A percentile compares a stretch with the other conserved stretches of the same genome.
Evolutionary conservation across 1,139 yeast genomes (phyloP).

Genomic region (Ogataea hybrid): DNA sequence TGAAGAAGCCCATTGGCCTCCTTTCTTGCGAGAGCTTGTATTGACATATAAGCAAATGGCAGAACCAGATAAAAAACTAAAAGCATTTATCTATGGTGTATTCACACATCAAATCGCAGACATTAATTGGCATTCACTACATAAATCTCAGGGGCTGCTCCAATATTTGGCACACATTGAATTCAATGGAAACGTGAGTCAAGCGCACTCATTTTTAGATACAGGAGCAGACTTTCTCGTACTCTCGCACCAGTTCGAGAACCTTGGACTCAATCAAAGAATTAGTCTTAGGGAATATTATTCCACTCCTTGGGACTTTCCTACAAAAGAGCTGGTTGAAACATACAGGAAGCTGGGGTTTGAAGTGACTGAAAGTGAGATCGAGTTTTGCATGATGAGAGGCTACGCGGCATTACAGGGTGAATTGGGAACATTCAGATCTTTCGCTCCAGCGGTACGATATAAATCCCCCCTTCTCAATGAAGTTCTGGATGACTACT

Average conservation of each 20-base stretch:
- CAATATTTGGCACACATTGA: slow-evolving; percentile 43
- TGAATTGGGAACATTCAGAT: slow-evolving; percentile 32
- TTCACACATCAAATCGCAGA: slow-evolving; percentile 59
- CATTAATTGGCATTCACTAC: slow-evolving; percentile 61
- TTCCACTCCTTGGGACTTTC: slow-evolving; percentile 43
- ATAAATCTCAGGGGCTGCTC: slow-evolving; percentile 48
- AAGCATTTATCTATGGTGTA: slow-evolving; percentile 52
- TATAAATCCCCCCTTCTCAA: slow-evolving; percentile 42
- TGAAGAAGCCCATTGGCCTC: slow-evolving; percentile 66
- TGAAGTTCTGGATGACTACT: slow-evolving; percentile 43
- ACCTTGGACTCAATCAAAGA: slow-evolving; percentile 24
- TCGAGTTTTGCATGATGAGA: slow-evolving; percentile 46
- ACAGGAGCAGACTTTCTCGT: slow-evolving; percentile 57
- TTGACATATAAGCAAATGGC: slow-evolving; percentile 35
- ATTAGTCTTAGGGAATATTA: slow-evolving; percentile 28
- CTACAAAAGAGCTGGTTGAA: slow-evolving; percentile 37
- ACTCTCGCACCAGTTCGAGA: slow-evolving; percentile 37
- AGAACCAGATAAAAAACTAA: slow-evolving; percentile 30
- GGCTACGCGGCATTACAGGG: slow-evolving; percentile 49
- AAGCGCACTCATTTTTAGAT: slow-evolving; percentile 53
- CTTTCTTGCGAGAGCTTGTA: slow-evolving; percentile 46
- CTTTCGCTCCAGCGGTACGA: slow-evolving; percentile 8
- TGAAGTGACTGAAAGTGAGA: slow-evolving; percentile 25
- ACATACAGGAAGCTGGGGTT: slow-evolving; percentile 37
- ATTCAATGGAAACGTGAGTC: slow-evolving; percentile 42